These are phyloP conservation scores for Geotrichum europaeum DNA, from an alignment of 1,139 yeast species.

Conservation along the genomic window DNA sequence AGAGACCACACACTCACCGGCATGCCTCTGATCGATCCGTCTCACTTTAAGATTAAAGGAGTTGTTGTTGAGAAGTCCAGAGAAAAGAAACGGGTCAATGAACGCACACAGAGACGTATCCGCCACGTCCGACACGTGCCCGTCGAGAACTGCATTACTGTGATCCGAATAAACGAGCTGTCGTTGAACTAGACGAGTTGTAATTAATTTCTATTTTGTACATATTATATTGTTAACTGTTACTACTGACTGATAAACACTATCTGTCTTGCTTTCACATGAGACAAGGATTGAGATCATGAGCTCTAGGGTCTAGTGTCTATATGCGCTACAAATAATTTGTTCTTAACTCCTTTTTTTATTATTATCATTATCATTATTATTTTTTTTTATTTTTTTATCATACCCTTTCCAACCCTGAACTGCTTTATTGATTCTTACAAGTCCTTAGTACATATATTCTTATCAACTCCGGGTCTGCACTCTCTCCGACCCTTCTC, in stretches of 20 bases:
- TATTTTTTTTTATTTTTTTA: neutral
- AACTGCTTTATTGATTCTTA: neutral
- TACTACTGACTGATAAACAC: neutral
- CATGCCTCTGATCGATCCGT: constrained; percentile 45
- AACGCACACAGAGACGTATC: constrained; percentile 68
- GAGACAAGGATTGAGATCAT: neutral
- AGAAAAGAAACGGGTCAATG: constrained; percentile 67
- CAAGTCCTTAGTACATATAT: neutral
- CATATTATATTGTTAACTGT: neutral
- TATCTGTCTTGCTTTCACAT: neutral
- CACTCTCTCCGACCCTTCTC: neutral
- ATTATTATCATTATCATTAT: neutral
- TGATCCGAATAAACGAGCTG: constrained; percentile 66
- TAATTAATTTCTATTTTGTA: neutral
- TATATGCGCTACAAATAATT: neutral
- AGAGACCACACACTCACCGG: constrained; percentile 68
- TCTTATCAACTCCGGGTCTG: neutral
- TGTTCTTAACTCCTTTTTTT: neutral
- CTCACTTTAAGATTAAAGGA: constrained; percentile 60
- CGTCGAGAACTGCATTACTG: constrained; percentile 76
- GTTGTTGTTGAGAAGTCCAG: constrained; percentile 81
- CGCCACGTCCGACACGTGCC: constrained; percentile 76
- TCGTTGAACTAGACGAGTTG: constrained; percentile 21
- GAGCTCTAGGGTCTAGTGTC: neutral
- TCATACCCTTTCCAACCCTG: neutral